Evolutionary conservation across 177 flowering plant genomes (phyloP).

Genomic region (Vitis hybrid): DNA sequence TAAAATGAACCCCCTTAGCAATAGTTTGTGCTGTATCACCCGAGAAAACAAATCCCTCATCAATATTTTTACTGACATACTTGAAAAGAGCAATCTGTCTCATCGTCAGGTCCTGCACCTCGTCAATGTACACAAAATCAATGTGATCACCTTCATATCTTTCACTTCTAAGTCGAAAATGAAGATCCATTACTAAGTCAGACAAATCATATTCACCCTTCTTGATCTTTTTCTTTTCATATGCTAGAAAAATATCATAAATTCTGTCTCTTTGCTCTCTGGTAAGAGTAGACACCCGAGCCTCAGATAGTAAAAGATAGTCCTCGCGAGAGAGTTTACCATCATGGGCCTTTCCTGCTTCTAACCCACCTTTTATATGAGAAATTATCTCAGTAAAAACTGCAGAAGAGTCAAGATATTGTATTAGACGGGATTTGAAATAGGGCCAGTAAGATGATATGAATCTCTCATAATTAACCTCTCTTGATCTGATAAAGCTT

Average conservation of each 20-base stretch:
- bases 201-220: constrained; percentile 53
- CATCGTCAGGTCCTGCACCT: constrained; percentile 85
- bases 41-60: constrained; percentile 64
- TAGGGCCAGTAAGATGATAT: constrained; percentile 54
- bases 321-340: constrained; percentile 34
- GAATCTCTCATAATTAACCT: constrained; percentile 44
- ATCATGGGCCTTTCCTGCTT: constrained; percentile 26
- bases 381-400: constrained; percentile 52
- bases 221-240: constrained; percentile 52
- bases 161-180: constrained; percentile 36
- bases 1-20: constrained; percentile 60
- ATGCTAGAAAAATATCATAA: constrained; percentile 55
- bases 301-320: constrained; percentile 36
- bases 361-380: constrained; percentile 65
- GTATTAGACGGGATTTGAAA: constrained; percentile 38
- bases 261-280: constrained; percentile 41
- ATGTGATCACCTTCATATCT: constrained; percentile 44
- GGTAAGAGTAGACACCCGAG: constrained; percentile 35
- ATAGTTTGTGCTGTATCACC: constrained; percentile 84
- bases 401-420: constrained; percentile 49
- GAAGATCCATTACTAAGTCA: constrained; percentile 59
- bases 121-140: constrained; percentile 84
- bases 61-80: constrained; percentile 47
- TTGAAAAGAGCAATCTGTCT: constrained; percentile 75
- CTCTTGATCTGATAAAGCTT: constrained; percentile 34